Conservation (phyloP, 1,284 basidiomycete species). For the Xanthoconium separans region DNA sequence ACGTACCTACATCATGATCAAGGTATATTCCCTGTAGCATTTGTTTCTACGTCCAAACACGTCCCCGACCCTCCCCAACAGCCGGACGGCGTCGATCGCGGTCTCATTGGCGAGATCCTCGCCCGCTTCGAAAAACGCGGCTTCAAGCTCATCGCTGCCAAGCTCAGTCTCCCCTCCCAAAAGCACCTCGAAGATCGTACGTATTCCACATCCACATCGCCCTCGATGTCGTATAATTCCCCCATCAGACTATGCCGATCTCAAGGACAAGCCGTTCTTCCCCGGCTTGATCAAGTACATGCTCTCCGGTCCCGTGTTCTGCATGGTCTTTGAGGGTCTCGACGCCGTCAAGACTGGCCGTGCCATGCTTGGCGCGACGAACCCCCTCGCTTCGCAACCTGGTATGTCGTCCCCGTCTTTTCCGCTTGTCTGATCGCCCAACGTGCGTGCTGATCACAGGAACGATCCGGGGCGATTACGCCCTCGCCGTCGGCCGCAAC, state of each 20-base stretch:
- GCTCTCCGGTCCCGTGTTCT: slow-evolving; percentile 93
- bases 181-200: slow-evolving; percentile 86
- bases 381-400: slow-evolving; percentile 88
- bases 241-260: slow-evolving; percentile 85
- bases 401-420: slow-evolving; percentile 44
- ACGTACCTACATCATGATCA: slow-evolving; percentile 91
- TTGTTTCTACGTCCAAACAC: background rate
- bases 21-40: slow-evolving; percentile 47
- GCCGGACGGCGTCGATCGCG: slow-evolving; percentile 97
- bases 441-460: slow-evolving; percentile 39
- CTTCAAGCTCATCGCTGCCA: slow-evolving; percentile 91
- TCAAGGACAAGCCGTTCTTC: slow-evolving; percentile 91
- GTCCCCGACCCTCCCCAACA: slow-evolving; percentile 31
- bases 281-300: slow-evolving; percentile 92
- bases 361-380: slow-evolving; percentile 94
- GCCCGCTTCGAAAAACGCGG: slow-evolving; percentile 92
- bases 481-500: slow-evolving; percentile 91
- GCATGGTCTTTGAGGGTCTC: slow-evolving; percentile 96
- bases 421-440: slow-evolving; percentile 7
- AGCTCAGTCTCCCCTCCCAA: slow-evolving; percentile 74
- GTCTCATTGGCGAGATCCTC: slow-evolving; percentile 93
- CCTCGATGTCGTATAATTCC: slow-evolving; percentile 5
- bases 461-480: slow-evolving; percentile 92
- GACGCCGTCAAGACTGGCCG: slow-evolving; percentile 97
- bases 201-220: slow-evolving; percentile 18